These are phyloP conservation scores for Falciphora oryzae DNA, from an alignment of 2,329 filamentous ascomycete species.

Conservation along the genomic window DNA sequence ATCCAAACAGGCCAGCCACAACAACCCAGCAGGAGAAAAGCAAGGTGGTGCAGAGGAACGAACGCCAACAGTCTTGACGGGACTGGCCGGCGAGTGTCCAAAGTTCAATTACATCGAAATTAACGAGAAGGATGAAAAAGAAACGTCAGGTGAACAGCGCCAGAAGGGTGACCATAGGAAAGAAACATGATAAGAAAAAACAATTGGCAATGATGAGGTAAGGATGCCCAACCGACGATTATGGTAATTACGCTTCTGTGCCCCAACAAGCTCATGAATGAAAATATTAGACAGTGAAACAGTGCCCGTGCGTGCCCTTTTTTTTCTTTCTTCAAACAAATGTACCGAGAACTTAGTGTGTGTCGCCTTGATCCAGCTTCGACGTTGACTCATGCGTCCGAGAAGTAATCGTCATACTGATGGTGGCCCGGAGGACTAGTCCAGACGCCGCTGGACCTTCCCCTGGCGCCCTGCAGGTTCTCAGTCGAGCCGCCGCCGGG, in stretches of 20 bases:
- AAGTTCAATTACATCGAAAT: neutral
- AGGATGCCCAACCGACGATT: neutral
- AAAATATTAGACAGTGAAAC: slow-evolving; percentile 7
- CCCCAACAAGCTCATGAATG: neutral
- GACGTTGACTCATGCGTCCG: slow-evolving; percentile 39
- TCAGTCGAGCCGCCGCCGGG: slow-evolving; percentile 36
- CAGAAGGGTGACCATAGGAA: neutral
- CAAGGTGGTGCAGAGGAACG: neutral
- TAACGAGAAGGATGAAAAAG: neutral
- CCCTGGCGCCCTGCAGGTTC: slow-evolving; percentile 37
- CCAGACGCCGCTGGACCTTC: slow-evolving; percentile 32
- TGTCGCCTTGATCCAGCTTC: neutral
- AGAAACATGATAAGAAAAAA: neutral
- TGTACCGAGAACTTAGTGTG: slow-evolving; percentile 8
- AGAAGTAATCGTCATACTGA: slow-evolving; percentile 51
- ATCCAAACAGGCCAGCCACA: neutral
- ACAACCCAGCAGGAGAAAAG: neutral
- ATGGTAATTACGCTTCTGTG: neutral
- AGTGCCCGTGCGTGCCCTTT: neutral
- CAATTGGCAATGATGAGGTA: neutral
- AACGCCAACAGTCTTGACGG: neutral
- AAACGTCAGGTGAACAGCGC: neutral
- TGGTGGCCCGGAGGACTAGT: slow-evolving; percentile 35
- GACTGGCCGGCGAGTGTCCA: too few relatives aligned
- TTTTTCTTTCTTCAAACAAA: neutral